Evolutionary conservation across 352 stramenopile genomes (phyloP).

Genomic region (Thraustochytrium striatum): DNA sequence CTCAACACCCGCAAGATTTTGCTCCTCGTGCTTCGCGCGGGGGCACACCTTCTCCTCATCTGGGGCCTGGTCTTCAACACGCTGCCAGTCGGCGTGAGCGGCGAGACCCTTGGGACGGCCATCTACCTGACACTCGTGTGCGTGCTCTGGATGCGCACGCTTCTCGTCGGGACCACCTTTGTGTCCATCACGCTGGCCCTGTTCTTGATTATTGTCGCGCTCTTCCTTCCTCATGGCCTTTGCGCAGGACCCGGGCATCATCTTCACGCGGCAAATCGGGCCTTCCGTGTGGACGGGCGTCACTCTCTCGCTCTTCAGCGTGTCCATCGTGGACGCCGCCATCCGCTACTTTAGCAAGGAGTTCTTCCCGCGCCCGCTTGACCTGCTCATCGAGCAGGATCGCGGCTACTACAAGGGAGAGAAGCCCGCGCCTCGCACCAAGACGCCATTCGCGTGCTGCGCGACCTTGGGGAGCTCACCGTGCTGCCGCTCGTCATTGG

Average conservation of each 20-base stretch:
- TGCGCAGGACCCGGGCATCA: neutral
- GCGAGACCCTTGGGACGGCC: neutral
- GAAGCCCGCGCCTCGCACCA: constrained; percentile 21
- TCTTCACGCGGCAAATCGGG: neutral
- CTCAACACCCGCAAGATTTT: constrained; percentile 68
- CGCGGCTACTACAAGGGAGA: constrained; percentile 33
- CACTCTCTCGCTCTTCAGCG: constrained; percentile 1
- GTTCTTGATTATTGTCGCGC: neutral
- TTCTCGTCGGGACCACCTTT: constrained; percentile 15
- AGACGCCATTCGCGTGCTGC: constrained; percentile 18
- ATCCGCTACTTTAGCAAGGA: constrained; percentile 12
- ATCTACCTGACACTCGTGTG: constrained; percentile 21
- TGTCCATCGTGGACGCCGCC: neutral
- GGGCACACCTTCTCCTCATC: constrained; percentile 57
- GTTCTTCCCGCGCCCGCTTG: constrained; percentile 34
- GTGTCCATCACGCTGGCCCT: constrained; percentile 9
- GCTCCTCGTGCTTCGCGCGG: constrained; percentile 65
- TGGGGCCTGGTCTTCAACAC: constrained; percentile 48
- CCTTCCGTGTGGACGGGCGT: neutral
- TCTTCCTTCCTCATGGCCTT: constrained; percentile 13
- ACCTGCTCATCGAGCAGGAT: constrained; percentile 33
- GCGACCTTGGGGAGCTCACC: constrained; percentile 26
- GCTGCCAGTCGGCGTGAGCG: neutral
- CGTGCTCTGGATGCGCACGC: constrained; percentile 6
- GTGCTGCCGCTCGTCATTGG: constrained; percentile 8